These are phyloP conservation scores for Gentiana dahurica DNA, from an alignment of 257 asterid species.

Conservation along the genomic window DNA sequence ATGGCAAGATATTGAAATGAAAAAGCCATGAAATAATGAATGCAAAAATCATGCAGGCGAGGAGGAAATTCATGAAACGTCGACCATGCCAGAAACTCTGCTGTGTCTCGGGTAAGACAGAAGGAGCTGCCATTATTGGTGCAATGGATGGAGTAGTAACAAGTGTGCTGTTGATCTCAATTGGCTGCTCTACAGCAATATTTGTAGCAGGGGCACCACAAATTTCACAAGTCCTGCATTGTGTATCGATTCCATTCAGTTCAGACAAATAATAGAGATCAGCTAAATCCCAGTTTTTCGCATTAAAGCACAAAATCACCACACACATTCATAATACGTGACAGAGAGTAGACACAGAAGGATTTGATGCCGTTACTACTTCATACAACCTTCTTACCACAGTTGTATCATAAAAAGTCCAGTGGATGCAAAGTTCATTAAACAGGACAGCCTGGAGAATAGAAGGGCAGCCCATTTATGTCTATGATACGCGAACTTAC, in stretches of 20 bases:
- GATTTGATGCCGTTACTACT: too few species aligned
- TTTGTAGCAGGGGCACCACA: constrained; percentile 36
- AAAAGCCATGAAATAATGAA: constrained; percentile 47
- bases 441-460: too few species aligned
- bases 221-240: constrained; percentile 40
- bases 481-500: too few species aligned
- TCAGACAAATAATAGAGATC: background rate
- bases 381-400: too few species aligned
- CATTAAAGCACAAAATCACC: too few species aligned
- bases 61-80: constrained; percentile 37
- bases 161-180: constrained; percentile 14
- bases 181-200: constrained; percentile 27
- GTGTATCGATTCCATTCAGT: background rate
- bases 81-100: constrained; percentile 31
- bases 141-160: constrained; percentile 5
- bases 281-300: too few species aligned
- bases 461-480: too few species aligned
- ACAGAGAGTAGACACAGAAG: too few species aligned
- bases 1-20: constrained; percentile 33
- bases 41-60: constrained; percentile 44
- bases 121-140: constrained; percentile 14
- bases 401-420: too few species aligned
- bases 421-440: too few species aligned
- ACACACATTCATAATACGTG: too few species aligned
- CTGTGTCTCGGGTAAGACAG: constrained; percentile 14